Base-by-base conservation (phyloP, 148 eudicot species). In the Fagopyrum homotropicum region DNA sequence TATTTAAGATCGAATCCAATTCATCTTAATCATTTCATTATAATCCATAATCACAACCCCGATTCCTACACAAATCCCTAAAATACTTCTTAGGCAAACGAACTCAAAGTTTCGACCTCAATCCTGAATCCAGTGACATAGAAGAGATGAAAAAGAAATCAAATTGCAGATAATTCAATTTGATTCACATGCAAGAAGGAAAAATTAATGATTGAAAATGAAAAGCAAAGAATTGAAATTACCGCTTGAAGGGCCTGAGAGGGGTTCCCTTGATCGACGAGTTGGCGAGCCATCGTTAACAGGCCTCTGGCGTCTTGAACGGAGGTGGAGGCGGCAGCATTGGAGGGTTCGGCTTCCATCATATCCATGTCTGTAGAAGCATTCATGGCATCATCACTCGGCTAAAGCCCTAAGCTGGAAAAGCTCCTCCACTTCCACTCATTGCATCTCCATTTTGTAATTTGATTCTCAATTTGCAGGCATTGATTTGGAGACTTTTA, bases 181-280 rank as follows among this genome's bases (percentile, higher is more conserved):
- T 35, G 40, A 35, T 35, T 35, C 40, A 0, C 3, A 35, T 35
- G 40, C 40, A 35, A 35, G 40, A 2, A 35, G 40, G 40, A 35
- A 35, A 35, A 35, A 35, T 1, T 35, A 35, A 35, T 35, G 3
- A 35, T 35, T 35, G 40, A 35, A 35, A 0, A 35, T 35, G 40
- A 35, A 35, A 35, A 35, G 40, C 40, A 46, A 55, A 16, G 4
- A 52, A 9, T 9, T 9, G 77, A 5, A 66, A 66, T 77, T 87
- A 93, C 97, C 83, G 93, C 94, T 82, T 91, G 92, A 40, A 93
- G 97, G 64, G 98, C 91, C 69, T 93, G 85, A 29, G 94, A 82
- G 79, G 98, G 94, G 17, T 83, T 82, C 52, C 89, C 94, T 77
- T 89, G 97, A 81, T 91, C 85, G 64, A 91, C 76, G 55, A 86